Percentiles rank a stretch among this genome's conserved stretches.
phyloP scores from a whole-genome alignment of 2,329 filamentous ascomycete species.

The Grosmannia clavigera region DNA sequence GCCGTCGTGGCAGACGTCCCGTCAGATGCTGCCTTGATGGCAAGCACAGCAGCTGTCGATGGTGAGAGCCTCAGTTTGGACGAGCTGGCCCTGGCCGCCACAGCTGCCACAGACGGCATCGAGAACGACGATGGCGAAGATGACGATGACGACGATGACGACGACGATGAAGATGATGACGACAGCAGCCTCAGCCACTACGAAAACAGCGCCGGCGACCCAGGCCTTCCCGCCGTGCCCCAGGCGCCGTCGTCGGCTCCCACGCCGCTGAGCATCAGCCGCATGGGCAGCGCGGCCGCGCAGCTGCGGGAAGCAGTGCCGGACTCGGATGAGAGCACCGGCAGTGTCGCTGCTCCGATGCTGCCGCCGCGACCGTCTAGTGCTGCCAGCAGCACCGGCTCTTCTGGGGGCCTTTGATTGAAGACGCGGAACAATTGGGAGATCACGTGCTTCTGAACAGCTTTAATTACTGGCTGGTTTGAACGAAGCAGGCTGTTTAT shows the following conservation, averaged over 20 bases:
- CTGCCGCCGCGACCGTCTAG: conserved; percentile 28
- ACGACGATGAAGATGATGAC: neutral
- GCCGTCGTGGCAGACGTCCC: neutral
- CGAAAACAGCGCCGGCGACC: neutral
- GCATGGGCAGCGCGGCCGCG: conserved; percentile 26
- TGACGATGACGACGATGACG: neutral
- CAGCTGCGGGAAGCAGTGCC: neutral
- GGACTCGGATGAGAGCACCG: neutral
- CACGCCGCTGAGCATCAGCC: conserved; percentile 11
- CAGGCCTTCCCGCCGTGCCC: conserved; percentile 6
- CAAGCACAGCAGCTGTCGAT: too few species aligned
- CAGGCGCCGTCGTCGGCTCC: conserved; percentile 13
- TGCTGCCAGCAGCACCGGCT: conserved; percentile 26
- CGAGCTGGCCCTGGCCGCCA: conserved; percentile 1
- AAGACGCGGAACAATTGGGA: neutral
- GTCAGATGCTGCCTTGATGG: neutral
- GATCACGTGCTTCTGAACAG: neutral
- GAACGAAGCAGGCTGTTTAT: too few species aligned
- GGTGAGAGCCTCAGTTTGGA: conserved; percentile 2
- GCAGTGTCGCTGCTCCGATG: neutral
- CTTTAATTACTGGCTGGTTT: too few species aligned
- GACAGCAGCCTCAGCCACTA: neutral
- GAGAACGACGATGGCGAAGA: neutral
- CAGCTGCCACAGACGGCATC: neutral
- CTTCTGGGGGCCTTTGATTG: conserved; percentile 13